Evolutionary conservation across 768 basidiomycete species (phyloP), one percentile per base, ranked within the genome.

Genomic region (Suillus weaverae): DNA sequence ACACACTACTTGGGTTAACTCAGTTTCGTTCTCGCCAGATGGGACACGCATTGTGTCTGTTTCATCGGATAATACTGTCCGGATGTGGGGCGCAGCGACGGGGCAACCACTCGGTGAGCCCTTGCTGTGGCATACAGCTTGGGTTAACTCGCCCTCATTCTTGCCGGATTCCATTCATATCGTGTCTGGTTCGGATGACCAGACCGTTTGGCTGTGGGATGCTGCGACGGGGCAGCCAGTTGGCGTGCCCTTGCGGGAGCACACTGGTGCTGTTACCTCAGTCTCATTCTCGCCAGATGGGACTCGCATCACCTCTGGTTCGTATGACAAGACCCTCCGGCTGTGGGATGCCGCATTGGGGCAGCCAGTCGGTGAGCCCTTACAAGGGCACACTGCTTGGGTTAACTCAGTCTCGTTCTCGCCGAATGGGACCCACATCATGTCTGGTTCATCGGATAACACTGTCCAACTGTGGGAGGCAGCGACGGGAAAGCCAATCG

Each of bases 371-470:
- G 60, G 41, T 36, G 30, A 26, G 20, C 60, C 60, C 38, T 41
- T 59, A 13, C 32, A 18, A 7, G 60, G 60, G 32, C 60, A 61
- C 38, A 33, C 60, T n/a, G 9, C 5, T 26, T 33, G 44, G 22
- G 44, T 61, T n/a, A 35, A 18, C 14, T 50, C 60, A 4, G 46
- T 61, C 35, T 67, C 75, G 1, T 54, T 76, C 59, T 78, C 77
- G 0, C 76, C 75, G 4, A 57, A 67, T 32, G 48, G 61, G 7
- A 38, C 36, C 14, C 36, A 35, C 14, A 62, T 51, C 14, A 35
- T 51, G 11, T 51, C 61, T 16, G 48, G 48, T 22, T 62, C 61
- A 13, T 9, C 18, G 8, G 61, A 62, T 20, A 38, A 53, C 2
- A 62, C 48, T 26, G 26, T 50, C 13, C 13, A 14, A 5, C 3